Evolutionary conservation across 306 rosid species (phyloP).

Genomic region (Astragalus glycyphyllos): DNA sequence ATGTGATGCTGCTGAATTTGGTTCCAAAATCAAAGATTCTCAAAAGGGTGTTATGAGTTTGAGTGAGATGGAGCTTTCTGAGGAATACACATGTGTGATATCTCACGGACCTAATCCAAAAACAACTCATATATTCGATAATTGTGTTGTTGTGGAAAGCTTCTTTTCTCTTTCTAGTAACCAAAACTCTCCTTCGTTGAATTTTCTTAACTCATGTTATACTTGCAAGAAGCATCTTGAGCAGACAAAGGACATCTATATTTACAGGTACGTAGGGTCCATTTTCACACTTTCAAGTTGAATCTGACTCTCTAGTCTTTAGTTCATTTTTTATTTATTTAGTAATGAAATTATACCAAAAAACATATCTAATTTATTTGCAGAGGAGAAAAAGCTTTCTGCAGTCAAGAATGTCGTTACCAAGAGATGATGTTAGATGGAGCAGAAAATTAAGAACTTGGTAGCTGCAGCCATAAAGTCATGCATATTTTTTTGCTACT

Average conservation of each 20-base stretch:
- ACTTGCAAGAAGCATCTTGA: constrained; percentile 86
- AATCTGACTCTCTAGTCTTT: neutral
- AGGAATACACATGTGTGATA: constrained; percentile 87
- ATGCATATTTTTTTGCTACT: constrained; percentile 28
- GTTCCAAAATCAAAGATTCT: constrained; percentile 46
- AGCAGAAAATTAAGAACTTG: constrained; percentile 53
- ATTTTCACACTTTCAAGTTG: constrained; percentile 4
- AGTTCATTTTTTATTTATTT: neutral
- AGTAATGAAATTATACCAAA: no score
- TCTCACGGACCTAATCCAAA: constrained; percentile 76
- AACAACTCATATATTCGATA: constrained; percentile 81
- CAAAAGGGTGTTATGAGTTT: constrained; percentile 45
- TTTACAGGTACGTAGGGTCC: constrained; percentile 61
- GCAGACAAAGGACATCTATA: constrained; percentile 78
- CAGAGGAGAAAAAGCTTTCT: constrained; percentile 94
- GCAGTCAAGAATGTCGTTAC: constrained; percentile 82
- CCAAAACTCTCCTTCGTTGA: constrained; percentile 27
- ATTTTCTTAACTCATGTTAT: constrained; percentile 79
- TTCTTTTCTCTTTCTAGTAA: constrained; percentile 41
- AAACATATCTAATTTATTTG: constrained; percentile 2
- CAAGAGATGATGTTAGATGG: constrained; percentile 81
- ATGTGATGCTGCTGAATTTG: constrained; percentile 41
- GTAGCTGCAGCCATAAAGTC: constrained; percentile 7
- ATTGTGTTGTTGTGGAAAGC: constrained; percentile 71
- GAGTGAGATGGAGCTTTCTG: constrained; percentile 80